phyloP scores from a whole-genome alignment of 306 rosid genomes.

The Prosopis cineraria region DNA sequence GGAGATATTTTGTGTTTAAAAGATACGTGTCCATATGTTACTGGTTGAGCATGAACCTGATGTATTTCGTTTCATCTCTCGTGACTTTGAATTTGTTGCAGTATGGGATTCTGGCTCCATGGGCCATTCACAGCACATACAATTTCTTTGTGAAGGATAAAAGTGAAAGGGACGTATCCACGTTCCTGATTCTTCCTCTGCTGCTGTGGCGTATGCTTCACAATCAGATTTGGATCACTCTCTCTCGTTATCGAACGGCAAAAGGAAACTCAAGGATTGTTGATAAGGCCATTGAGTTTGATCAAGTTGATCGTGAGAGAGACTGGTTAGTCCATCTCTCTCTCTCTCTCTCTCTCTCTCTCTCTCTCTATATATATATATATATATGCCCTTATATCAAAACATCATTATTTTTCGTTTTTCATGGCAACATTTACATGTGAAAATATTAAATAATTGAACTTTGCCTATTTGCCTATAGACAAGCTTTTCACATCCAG shows the following conservation, averaged over 20 bases:
- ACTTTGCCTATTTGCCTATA: too few species aligned
- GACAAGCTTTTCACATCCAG: too few species aligned
- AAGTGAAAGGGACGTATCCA: conserved; percentile 37
- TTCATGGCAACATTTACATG: too few species aligned
- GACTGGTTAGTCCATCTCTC: conserved; percentile 48
- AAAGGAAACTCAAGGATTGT: conserved; percentile 56
- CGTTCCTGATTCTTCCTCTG: conserved; percentile 30
- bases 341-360: too few species aligned
- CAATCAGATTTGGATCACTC: conserved; percentile 64
- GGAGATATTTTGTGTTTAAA: too few species aligned
- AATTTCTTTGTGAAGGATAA: conserved; percentile 30
- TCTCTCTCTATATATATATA: too few species aligned
- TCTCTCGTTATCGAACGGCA: conserved; percentile 56
- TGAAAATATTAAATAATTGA: too few species aligned
- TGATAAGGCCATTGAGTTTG: conserved; percentile 65
- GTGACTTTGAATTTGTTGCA: conserved; percentile 3
- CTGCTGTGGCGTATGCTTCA: conserved; percentile 48
- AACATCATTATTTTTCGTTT: too few species aligned
- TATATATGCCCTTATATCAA: too few species aligned
- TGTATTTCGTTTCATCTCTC: too few species aligned
- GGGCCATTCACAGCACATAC: conserved; percentile 31
- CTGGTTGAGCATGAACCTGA: too few species aligned
- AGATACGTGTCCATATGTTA: too few species aligned
- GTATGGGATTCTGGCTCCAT: conserved; percentile 44
- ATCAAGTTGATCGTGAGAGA: conserved; percentile 74